Evolutionary conservation across 2,329 filamentous ascomycete species (phyloP).

Genomic region (Xylariaceae sp.): DNA sequence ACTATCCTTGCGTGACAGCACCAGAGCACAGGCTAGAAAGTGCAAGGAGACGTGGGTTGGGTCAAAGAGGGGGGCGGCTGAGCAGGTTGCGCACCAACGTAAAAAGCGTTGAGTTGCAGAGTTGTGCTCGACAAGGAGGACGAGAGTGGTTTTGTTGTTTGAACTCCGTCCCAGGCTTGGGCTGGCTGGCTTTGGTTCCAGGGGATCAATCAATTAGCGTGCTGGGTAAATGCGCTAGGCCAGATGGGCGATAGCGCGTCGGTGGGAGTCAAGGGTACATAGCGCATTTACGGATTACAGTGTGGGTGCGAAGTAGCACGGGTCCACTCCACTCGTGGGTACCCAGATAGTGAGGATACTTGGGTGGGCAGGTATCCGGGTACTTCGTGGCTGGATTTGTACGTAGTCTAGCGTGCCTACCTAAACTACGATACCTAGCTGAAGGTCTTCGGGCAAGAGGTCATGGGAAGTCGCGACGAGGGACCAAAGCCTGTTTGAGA

Average conservation of each 20-base stretch:
- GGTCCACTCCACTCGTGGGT: background rate
- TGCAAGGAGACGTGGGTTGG: slow-evolving; percentile 7
- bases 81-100: slow-evolving; percentile 12
- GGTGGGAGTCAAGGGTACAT: slow-evolving; percentile 4
- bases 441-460: too few relatives aligned
- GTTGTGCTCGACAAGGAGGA: slow-evolving; percentile 17
- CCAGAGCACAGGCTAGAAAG: slow-evolving; percentile 7
- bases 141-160: slow-evolving; percentile 20
- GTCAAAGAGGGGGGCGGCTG: slow-evolving; percentile 7
- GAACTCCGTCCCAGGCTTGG: slow-evolving; percentile 17
- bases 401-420: background rate
- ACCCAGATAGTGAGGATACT: background rate
- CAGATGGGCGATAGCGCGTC: background rate
- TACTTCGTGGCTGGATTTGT: background rate
- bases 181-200: slow-evolving; percentile 13
- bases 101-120: slow-evolving; percentile 15
- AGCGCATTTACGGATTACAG: background rate
- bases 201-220: slow-evolving; percentile 17
- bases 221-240: slow-evolving; percentile 1
- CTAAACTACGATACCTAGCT: too few relatives aligned
- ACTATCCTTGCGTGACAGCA: slow-evolving; percentile 4
- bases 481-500: background rate
- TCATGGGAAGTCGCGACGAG: background rate
- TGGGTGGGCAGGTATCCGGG: background rate
- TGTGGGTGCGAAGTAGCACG: background rate